Percentiles rank a stretch among this genome's conserved stretches.
These are phyloP conservation scores for Diaporthe vaccinii DNA, from an alignment of 2,329 filamentous ascomycete species.

Conservation along the genomic window DNA sequence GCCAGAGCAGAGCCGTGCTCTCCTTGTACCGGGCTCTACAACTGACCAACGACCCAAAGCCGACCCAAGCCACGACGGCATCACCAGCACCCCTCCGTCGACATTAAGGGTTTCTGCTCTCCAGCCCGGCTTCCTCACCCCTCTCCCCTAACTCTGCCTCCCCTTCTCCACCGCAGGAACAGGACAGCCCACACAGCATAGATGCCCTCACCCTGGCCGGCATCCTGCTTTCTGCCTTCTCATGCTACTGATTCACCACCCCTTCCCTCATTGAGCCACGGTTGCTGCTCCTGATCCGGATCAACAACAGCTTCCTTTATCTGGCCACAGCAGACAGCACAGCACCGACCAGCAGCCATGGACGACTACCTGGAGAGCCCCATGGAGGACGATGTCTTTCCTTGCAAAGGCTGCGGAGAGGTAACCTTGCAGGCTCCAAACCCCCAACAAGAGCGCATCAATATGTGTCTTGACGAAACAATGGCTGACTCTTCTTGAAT, in stretches of 20 bases:
- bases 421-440: constrained; percentile 60
- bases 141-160: constrained; percentile 3
- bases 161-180: neutral
- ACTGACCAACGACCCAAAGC: neutral
- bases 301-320: neutral
- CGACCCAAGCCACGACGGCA: constrained; percentile 16
- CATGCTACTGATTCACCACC: constrained; percentile 34
- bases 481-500: constrained; percentile 30
- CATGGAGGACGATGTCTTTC: constrained; percentile 87
- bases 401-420: constrained; percentile 94
- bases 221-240: constrained; percentile 17
- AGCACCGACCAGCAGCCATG: constrained; percentile 61
- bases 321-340: constrained; percentile 40
- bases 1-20: constrained; percentile 26
- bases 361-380: constrained; percentile 74
- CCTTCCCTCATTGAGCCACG: constrained; percentile 24
- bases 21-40: neutral
- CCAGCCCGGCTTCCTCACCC: constrained; percentile 18
- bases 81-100: constrained; percentile 1
- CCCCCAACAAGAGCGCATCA: constrained; percentile 46
- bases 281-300: constrained; percentile 22
- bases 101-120: constrained; percentile 1
- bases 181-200: constrained; percentile 2
- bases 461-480: constrained; percentile 40
- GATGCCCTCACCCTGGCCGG: constrained; percentile 27